Evolutionary conservation across 345 rosid species (phyloP), one percentile per base, ranked within the genome.

Genomic region (Cardiospermum halicacabum): DNA sequence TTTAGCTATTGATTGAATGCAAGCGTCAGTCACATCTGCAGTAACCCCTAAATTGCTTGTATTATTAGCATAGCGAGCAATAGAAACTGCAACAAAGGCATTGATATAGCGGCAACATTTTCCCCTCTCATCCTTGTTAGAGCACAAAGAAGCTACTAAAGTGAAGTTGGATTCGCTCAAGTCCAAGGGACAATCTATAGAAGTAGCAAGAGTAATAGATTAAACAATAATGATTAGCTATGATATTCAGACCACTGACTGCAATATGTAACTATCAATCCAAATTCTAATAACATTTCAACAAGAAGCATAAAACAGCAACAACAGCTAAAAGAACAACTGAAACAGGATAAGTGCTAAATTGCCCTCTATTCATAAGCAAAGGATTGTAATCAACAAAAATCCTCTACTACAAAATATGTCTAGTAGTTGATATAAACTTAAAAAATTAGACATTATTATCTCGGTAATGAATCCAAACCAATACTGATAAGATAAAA

Each of bases 21-120:
- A 93, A 57, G 74, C 60, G 6, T 79, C 76, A 31, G 85, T 77
- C 7, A 79, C 39, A 71, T 88, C 79, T 0, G 82, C 56, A 34
- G 89, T 1, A 40, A 90, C 86, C 65, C 97, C 97, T 13, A 93
- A 84, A 63, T 74, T 70, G 69, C 89, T 37, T 15, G 98, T 88
- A 56, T 28, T 54, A 80, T 90, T 93, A 40, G 97, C 86, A 56
- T 85, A 85, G 32, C 84, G 94, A 31, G 98, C 78, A 30, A 88
- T 67, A 1, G 98, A 88, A 64, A 85, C 68, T 5, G 96, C 90
- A 69, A 88, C 62, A 53, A 83, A 93, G 63, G 96, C 91, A 71
- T 93, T 93, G 64, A 93, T 90, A 77, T 93, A 90, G 58, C 92
- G 96, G 81, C 97, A 93, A 68, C 98, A 93, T 69, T 83, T 88